phyloP scores from a whole-genome alignment of 2,329 filamentous ascomycete genomes.

The Sporothrix mexicana region DNA sequence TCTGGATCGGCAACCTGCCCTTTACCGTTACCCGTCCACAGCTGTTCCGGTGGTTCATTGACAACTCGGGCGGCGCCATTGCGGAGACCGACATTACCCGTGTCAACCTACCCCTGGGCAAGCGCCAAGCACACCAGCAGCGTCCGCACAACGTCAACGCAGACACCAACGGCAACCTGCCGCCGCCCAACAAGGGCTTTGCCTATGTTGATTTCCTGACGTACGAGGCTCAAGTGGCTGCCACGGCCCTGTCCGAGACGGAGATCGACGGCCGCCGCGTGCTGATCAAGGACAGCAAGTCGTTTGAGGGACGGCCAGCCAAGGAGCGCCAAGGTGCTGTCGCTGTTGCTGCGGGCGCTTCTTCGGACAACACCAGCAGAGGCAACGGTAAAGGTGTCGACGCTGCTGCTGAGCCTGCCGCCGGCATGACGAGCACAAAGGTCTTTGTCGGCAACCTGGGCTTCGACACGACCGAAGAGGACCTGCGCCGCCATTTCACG shows the following conservation, averaged over 20 bases:
- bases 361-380: conserved; percentile 46
- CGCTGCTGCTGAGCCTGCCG: conserved; percentile 44
- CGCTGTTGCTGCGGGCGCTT: conserved; percentile 38
- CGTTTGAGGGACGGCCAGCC: conserved; percentile 80
- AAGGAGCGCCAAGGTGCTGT: conserved; percentile 38
- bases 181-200: conserved; percentile 80
- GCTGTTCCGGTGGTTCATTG: conserved; percentile 79
- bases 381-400: conserved; percentile 19
- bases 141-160: conserved; percentile 38
- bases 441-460: conserved; percentile 91
- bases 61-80: conserved; percentile 70
- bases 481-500: conserved; percentile 78
- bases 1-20: conserved; percentile 97
- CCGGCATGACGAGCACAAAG: conserved; percentile 67
- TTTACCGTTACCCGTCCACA: conserved; percentile 78
- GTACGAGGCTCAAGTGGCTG: conserved; percentile 72
- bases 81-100: conserved; percentile 77
- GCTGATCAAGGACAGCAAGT: conserved; percentile 91
- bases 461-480: conserved; percentile 81
- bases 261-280: conserved; percentile 77
- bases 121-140: conserved; percentile 42
- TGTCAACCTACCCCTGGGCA: conserved; percentile 70
- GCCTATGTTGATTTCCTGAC: conserved; percentile 92
- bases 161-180: conserved; percentile 45
- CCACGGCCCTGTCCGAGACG: conserved; percentile 84